Base-by-base conservation (phyloP, 306 rosid species). In the Citrullus amarus region DNA sequence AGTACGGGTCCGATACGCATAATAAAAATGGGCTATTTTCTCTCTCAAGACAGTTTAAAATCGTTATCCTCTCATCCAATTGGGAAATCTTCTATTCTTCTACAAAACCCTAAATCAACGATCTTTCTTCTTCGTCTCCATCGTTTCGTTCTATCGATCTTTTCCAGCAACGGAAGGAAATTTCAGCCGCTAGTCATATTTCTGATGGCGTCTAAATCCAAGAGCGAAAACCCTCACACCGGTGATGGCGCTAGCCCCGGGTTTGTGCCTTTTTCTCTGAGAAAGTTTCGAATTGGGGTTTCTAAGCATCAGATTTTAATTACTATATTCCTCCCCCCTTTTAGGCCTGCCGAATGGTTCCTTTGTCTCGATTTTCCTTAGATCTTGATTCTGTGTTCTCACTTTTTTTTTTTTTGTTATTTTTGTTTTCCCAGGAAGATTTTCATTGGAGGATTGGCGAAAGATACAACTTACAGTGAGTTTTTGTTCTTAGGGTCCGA, bases 241-340 rank as follows among this genome's bases (percentile, higher is more conserved):
- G 93, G 97, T 41, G 94, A 93, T 68, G 97, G 94, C 22, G 94
- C 97, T 39, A 92, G 92, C 80, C 97, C 97, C 39, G 98, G 98
- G 98, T 92, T 65, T 36, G 89, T 84, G 6, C 59, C 30, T 34
- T 25, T 63, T 46, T 34, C 57, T 61, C 30, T 20, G 60, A 41
- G 46, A 70, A 55, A 79, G 25, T 18, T 12, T 18, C 25, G 80
- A 43, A 17, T 11, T 16, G 4, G 28, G 6, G 50, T 16, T 16
- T 55, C 17, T 39, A 44, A 11, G 55, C 16, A 11, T 55, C 18
- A 13, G 36, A 69, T 70, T 70, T 9, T 18, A 48, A 43, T 70
- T 44, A 6, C 39, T 69, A 2, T 68, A 68, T n/a, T 32, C 18
- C 28, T 9, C 34, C 8, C n/a, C 20, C 16, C 15, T 6, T 6